These are phyloP conservation scores for Termitomyces sp. DNA, from an alignment of 768 basidiomycete species.

Conservation along the genomic window DNA sequence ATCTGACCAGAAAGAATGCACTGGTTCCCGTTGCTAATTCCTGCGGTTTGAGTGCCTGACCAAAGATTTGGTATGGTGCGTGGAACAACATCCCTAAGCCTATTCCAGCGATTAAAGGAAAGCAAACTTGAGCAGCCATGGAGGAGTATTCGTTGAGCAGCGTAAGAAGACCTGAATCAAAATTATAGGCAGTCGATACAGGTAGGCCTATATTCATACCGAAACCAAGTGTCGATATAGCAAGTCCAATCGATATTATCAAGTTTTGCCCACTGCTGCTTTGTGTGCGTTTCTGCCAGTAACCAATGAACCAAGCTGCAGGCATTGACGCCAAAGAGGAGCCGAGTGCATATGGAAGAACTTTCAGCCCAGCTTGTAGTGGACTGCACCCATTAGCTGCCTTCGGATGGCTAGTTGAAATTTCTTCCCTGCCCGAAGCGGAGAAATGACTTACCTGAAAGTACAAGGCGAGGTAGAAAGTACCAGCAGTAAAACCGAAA, in stretches of 20 bases:
- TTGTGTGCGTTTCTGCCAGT: slow-evolving; percentile 49
- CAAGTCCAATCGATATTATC: slow-evolving; percentile 57
- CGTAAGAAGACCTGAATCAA: slow-evolving; percentile 54
- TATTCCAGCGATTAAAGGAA: slow-evolving; percentile 67
- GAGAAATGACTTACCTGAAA: slow-evolving; percentile 52
- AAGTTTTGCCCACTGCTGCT: slow-evolving; percentile 63
- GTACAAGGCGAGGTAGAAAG: slow-evolving; percentile 80
- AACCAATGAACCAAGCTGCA: slow-evolving; percentile 76
- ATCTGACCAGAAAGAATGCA: slow-evolving; percentile 83
- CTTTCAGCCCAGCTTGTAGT: slow-evolving; percentile 62
- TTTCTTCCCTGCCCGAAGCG: neutral
- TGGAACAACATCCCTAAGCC: slow-evolving; percentile 84
- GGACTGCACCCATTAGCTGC: slow-evolving; percentile 68
- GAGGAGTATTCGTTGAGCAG: slow-evolving; percentile 51
- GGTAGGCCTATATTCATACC: slow-evolving; percentile 36
- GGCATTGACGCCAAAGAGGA: slow-evolving; percentile 83
- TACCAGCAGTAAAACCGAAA: slow-evolving; percentile 77
- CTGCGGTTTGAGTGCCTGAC: slow-evolving; percentile 52
- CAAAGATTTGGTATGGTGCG: slow-evolving; percentile 79
- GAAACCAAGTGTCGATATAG: slow-evolving; percentile 66
- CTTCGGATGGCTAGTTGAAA: slow-evolving; percentile 27
- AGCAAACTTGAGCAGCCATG: slow-evolving; percentile 39
- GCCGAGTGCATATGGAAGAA: slow-evolving; percentile 82
- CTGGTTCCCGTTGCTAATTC: slow-evolving; percentile 78
- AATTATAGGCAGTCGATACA: neutral